Conservation (phyloP, 2,329 filamentous ascomycete species). For the Fusarium hainanense region DNA sequence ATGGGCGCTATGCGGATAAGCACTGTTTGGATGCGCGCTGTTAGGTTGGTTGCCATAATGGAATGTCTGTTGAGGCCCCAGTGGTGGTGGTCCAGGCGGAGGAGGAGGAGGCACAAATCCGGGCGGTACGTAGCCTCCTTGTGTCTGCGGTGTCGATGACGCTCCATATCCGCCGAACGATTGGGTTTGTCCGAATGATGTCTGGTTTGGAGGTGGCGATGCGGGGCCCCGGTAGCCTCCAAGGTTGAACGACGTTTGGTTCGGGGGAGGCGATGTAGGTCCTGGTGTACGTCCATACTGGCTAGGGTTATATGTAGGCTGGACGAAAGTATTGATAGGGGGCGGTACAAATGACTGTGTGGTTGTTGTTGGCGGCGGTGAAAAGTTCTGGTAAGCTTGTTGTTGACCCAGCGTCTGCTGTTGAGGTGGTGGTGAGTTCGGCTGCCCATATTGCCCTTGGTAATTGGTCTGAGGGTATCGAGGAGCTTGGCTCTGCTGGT, state of each 20-base stretch:
- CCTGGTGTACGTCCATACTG: constrained; percentile 68
- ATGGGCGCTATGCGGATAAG: constrained; percentile 49
- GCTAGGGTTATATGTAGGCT: constrained; percentile 68
- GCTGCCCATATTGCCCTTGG: constrained; percentile 68
- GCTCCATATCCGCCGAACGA: constrained; percentile 53
- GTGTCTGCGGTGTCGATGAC: constrained; percentile 55
- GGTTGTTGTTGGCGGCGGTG: constrained; percentile 39
- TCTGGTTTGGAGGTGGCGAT: constrained; percentile 70
- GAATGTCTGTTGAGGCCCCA: constrained; percentile 71
- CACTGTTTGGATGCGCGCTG: constrained; percentile 44
- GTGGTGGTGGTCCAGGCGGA: constrained; percentile 70
- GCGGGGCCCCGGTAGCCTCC: constrained; percentile 55
- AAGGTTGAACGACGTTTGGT: constrained; percentile 64
- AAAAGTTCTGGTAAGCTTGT: constrained; percentile 57
- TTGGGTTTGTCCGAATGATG: constrained; percentile 57
- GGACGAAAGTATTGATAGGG: constrained; percentile 59
- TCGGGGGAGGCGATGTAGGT: constrained; percentile 71
- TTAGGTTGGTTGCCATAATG: constrained; percentile 58
- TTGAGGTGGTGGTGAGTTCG: constrained; percentile 59
- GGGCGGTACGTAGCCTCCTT: constrained; percentile 60
- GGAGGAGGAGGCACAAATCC: constrained; percentile 73
- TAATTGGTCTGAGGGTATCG: constrained; percentile 67
- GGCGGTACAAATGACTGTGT: constrained; percentile 50
- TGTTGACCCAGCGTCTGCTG: constrained; percentile 55
- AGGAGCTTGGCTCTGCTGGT: constrained; percentile 49